Evolutionary conservation across 2,329 filamentous ascomycete genomes (phyloP), one percentile per base, ranked within the genome.

Genomic region (Drechmeria coniospora): DNA sequence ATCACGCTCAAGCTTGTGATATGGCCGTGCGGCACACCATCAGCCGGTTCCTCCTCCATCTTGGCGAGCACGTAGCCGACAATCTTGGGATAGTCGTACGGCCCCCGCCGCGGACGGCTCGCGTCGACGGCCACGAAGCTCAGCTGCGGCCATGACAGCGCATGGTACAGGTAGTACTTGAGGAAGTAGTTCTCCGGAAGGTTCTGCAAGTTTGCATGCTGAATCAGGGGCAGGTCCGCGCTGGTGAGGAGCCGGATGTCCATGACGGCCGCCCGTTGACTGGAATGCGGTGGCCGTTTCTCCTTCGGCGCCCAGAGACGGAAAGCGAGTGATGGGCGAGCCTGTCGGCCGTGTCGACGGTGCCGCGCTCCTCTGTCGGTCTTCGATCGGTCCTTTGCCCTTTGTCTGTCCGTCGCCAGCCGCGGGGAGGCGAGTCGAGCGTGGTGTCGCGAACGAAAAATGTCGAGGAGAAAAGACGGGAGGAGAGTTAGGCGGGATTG

Each of bases 161-260:
- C 86, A 59, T 98, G 90, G 70, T 98, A 98, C 48, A 98, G 75
- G 64, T 98, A 98, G 68, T 98, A 98, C 69, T 98, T 98, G 59
- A 93, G 81, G 56, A 95, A 95, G 71, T 98, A 98, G 67, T 98
- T 98, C 59, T 98, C 90, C 39, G 90, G 90, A 29, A 98, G 70
- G 63, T 98, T 98, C 54, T 92, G 92, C 52, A 98, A 86, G 65
- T 98, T 95, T 50, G 87, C 87, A 56, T 92, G 84, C 61, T 98
- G 90, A 51, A 98, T 84, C 50, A 90, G 76, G 40, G 82, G 82
- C 40, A 92, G 80, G 58, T 92, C 82, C 37, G 74, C 79, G 38
- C 82, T 65, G 40, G 73, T 77, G 41, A 98, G 74, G 38, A 90
- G 64, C 39, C 87, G 79, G 57, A 98, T 92, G 61, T 92, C 82